Evolutionary conservation across 495 filamentous ascomycete species (phyloP), one percentile per base, ranked within the genome.

Genomic region (Podospora comata): DNA sequence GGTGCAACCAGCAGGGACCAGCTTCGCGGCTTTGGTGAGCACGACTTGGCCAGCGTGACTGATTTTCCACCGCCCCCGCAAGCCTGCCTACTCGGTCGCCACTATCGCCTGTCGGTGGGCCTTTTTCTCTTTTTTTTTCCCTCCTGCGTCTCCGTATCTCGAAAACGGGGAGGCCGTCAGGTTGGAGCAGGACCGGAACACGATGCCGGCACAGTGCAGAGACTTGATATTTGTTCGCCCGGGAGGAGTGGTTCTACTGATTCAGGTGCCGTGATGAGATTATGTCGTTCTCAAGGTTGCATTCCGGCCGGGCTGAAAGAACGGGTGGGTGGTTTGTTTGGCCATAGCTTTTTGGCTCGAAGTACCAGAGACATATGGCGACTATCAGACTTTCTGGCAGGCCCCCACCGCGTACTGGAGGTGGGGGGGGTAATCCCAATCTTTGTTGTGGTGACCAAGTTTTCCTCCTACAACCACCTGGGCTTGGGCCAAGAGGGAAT

Each of bases 401-500:
- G 32, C 18, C 28, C 27, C 39, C 26, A 39, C 61, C 26, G 19
- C 55, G 39, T 30, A 62, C 7, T 19, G 15, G 64, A 39, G 0
- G 2, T 4, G 54, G 55, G 6, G 55, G 55, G 67, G 27, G 69
- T 58, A 66, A 63, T 68, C 59, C 65, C 57, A 62, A 59, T 27
- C 34, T 57, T 62, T 27, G 54, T 64, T 28, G 65, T 58, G 11
- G 23, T 15, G 54, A 67, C 65, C 15, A 62, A 70, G 26, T 66
- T 73, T 73, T 66, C 71, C 66, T 71, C 71, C 26, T 73, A 68
- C 69, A 73, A 62, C 73, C 44, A 64, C 20, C 54, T 19, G n/a
- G 19, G 20, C 18, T 54, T 44, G 55, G 65, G 60, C 60, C 34
- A 5, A 5, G 66, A 66, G 56, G 68, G 66, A 23, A 53, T 20